Evolutionary conservation across 106 monocot species (phyloP).

Genomic region (Amphibolis antarctica): DNA sequence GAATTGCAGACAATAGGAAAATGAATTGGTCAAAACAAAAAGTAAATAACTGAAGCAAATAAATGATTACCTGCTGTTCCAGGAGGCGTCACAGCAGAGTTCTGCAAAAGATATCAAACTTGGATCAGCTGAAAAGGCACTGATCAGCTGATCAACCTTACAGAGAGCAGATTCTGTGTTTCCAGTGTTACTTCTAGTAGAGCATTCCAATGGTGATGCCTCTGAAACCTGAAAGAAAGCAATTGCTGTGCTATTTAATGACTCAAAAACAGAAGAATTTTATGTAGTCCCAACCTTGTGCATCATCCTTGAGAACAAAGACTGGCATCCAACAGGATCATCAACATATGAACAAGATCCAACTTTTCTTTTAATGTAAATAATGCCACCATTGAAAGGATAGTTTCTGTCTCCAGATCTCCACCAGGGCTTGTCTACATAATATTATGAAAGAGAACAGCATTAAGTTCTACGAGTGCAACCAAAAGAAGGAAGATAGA

Average conservation of each 20-base stretch:
- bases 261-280: not conserved
- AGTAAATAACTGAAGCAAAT: not conserved
- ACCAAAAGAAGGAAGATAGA: not conserved
- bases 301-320: slow-evolving; percentile 80
- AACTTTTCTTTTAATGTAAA: slow-evolving; percentile 90
- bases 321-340: slow-evolving; percentile 92
- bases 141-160: slow-evolving; percentile 77
- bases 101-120: slow-evolving; percentile 87
- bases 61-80: slow-evolving; percentile 37
- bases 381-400: slow-evolving; percentile 71
- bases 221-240: slow-evolving; percentile 38
- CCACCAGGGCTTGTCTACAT: slow-evolving; percentile 72
- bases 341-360: slow-evolving; percentile 91
- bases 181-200: slow-evolving; percentile 1
- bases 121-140: slow-evolving; percentile 94
- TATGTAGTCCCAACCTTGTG: slow-evolving; percentile 49
- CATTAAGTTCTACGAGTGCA: not conserved
- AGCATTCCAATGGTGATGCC: slow-evolving; percentile 13
- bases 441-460: not conserved
- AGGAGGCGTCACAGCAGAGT: slow-evolving; percentile 54
- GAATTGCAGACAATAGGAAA: no score
- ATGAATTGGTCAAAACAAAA: not conserved
- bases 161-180: slow-evolving; percentile 16
- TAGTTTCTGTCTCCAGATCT: slow-evolving; percentile 51
- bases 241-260: not conserved